Conservation (phyloP, 2,329 filamentous ascomycete genomes). For the Penicillium palitans region DNA sequence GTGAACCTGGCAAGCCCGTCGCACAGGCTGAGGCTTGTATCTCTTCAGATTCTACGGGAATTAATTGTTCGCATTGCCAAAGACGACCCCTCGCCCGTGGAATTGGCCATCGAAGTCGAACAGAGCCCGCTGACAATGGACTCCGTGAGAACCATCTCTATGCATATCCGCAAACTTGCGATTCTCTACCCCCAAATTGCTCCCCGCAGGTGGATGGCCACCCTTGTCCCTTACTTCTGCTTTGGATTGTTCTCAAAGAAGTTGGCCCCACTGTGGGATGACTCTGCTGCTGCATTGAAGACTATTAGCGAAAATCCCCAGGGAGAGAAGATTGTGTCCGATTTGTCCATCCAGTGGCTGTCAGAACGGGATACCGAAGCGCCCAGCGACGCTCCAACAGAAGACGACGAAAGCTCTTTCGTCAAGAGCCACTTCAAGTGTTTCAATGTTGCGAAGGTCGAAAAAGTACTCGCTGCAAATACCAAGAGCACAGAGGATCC, state of each 20-base stretch:
- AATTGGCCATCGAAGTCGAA: constrained; percentile 75
- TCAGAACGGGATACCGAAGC: constrained; percentile 33
- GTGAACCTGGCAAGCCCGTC: constrained; percentile 74
- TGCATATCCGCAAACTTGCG: constrained; percentile 79
- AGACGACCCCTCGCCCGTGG: constrained; percentile 45
- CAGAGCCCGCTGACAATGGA: constrained; percentile 75
- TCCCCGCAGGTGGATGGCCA: constrained; percentile 64
- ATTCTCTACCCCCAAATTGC: constrained; percentile 61
- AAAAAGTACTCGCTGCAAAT: constrained; percentile 53
- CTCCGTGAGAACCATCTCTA: constrained; percentile 73
- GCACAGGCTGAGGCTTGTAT: constrained; percentile 70
- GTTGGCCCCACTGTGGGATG: constrained; percentile 83
- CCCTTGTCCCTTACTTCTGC: constrained; percentile 75
- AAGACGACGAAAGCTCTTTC: constrained; percentile 25
- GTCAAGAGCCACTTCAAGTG: constrained; percentile 70
- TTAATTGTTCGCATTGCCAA: constrained; percentile 54
- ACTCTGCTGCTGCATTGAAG: constrained; percentile 73
- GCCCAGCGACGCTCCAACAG: constrained; percentile 25
- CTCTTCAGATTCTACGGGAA: constrained; percentile 69
- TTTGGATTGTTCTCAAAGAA: constrained; percentile 88
- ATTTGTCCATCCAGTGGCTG: constrained; percentile 78
- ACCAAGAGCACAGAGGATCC: constrained; percentile 56
- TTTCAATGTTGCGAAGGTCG: constrained; percentile 66
- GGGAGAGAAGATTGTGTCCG: constrained; percentile 71
- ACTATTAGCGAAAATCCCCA: constrained; percentile 68